phyloP scores from a whole-genome alignment of 257 asterid genomes.

The Plantago elongata region DNA sequence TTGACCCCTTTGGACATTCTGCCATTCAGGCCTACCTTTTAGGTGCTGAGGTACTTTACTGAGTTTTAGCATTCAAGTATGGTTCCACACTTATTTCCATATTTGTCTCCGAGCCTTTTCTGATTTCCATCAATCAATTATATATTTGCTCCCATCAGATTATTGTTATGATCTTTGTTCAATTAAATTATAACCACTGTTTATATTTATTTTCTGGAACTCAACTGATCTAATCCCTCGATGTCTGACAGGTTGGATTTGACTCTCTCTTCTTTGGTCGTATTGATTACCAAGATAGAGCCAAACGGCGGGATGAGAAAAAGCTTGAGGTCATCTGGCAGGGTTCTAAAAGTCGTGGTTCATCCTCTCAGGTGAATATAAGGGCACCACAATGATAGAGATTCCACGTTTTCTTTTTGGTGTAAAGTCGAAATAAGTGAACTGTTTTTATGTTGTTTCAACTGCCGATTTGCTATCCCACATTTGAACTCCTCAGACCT shows the following conservation, averaged over 20 bases:
- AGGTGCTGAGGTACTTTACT: conserved; percentile 75
- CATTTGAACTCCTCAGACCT: too few relatives aligned
- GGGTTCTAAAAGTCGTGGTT: conserved; percentile 76
- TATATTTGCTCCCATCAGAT: not conserved
- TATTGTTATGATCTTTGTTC: not conserved
- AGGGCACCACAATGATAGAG: conserved; percentile 12
- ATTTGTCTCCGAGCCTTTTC: conserved; percentile 1
- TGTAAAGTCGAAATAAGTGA: too few relatives aligned
- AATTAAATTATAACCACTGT: not conserved
- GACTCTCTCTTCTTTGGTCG: conserved; percentile 93
- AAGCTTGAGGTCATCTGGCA: conserved; percentile 90
- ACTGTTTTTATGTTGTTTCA: too few relatives aligned
- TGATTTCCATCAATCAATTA: not conserved
- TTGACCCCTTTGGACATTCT: conserved; percentile 96
- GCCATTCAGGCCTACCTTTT: conserved; percentile 97
- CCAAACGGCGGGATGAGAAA: conserved; percentile 68
- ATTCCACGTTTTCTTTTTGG: not conserved
- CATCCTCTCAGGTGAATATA: conserved; percentile 73
- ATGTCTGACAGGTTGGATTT: conserved; percentile 77
- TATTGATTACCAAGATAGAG: conserved; percentile 97
- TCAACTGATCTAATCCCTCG: not conserved
- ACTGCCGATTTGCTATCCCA: too few relatives aligned
- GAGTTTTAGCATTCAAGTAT: not conserved
- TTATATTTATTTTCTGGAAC: not conserved
- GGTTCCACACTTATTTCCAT: not conserved